Evolutionary conservation across 2,329 filamentous ascomycete genomes (phyloP), one percentile per base, ranked within the genome.

Genomic region (Aspergillus melleus): DNA sequence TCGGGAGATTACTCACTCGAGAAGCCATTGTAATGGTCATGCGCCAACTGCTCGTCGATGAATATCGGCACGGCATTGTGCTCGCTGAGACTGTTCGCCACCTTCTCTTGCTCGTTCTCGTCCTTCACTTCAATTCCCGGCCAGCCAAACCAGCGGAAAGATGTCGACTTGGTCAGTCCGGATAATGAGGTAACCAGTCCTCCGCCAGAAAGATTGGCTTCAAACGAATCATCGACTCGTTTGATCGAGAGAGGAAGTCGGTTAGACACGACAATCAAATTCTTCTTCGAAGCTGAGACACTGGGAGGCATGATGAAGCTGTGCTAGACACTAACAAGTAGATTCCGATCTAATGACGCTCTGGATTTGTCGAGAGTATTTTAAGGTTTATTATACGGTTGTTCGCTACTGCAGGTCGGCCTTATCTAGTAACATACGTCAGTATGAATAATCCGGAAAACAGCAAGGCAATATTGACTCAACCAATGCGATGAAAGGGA

Each of bases 111-210:
- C 74, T 96, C 92, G 47, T 59, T 58, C 0, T 86, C 83, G 60
- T 95, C 90, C 46, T 91, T 90, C 1, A 96, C 87, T 75, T 96
- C 90, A 19, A 95, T 81, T 16, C 94, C 93, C 0, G 94, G 92
- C 94, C 94, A 97, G 63, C 93, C 94, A 77, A 96, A 97, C 93
- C 94, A 97, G 72, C 91, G 90, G 76, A 96, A 96, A 67, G 88
- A 90, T 20, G 91, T 96, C 4, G 90, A 89, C 77, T 96, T 96
- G 70, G 90, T 89, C 54, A 97, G 80, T 24, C 93, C 93, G 58
- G 91, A 94, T 56, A 97, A 82, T 22, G 93, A 92, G 29, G 91
- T 96, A 69, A 97, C 93, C 22, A 97, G 85, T 12, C 93, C 93
- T 58, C 93, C 93, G 11, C 93, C 96, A 49, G 92, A 96, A 85